Percentiles rank a stretch among this genome's conserved stretches.
Evolutionary conservation across 306 rosid genomes (phyloP).

Genomic region (Dalbergia oliveri): DNA sequence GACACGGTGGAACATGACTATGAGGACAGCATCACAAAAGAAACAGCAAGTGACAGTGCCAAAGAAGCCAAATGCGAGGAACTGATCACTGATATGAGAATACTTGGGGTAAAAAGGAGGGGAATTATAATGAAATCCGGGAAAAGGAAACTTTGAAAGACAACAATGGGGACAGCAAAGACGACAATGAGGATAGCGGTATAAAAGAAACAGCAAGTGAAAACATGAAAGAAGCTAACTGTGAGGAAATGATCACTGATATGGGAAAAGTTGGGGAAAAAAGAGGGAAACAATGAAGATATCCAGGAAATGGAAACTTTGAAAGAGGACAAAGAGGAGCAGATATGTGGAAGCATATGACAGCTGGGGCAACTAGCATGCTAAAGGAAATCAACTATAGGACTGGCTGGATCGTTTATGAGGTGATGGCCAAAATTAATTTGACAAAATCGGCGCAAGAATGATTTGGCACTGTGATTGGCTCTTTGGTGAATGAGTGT

Average conservation of each 20-base stretch:
- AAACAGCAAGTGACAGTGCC: conserved; percentile 1
- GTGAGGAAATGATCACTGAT: conserved; percentile 26
- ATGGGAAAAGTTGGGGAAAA: conserved; percentile 26
- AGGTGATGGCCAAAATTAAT: conserved; percentile 32
- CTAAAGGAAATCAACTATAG: conserved; percentile 29
- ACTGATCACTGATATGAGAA: conserved; percentile 10
- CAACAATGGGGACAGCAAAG: conserved; percentile 24
- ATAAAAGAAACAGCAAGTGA: neutral
- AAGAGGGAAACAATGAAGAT: conserved; percentile 17
- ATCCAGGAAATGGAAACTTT: conserved; percentile 36
- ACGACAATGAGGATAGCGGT: conserved; percentile 23
- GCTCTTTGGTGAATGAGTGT: conserved; percentile 3
- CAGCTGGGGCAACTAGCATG: conserved; percentile 16
- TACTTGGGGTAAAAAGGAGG: conserved; percentile 25
- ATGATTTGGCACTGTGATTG: conserved; percentile 30
- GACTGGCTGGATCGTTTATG: conserved; percentile 21
- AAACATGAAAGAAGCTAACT: conserved; percentile 9
- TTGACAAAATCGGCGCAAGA: conserved; percentile 47
- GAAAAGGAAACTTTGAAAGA: conserved; percentile 40
- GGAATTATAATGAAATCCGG: neutral
- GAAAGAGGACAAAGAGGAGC: conserved; percentile 43
- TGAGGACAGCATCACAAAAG: conserved; percentile 40
- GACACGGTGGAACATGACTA: conserved; percentile 47
- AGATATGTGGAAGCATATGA: conserved; percentile 32
- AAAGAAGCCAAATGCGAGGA: conserved; percentile 25